Evolutionary conservation across 148 eudicot species (phyloP).

Genomic region (Drosera capensis): DNA sequence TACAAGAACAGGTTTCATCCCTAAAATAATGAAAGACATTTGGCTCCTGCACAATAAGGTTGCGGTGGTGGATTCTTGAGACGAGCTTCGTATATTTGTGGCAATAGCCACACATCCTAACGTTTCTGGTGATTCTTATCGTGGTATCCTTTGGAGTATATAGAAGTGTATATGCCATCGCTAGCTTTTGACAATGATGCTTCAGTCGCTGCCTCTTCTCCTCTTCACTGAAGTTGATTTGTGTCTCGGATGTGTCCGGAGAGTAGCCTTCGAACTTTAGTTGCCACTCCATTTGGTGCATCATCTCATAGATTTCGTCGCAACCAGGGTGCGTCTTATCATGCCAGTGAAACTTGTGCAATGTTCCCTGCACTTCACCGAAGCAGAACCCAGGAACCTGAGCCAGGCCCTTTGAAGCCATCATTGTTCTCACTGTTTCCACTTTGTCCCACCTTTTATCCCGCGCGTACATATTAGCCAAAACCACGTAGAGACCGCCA

Average conservation of each 20-base stretch:
- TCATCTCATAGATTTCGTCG: slow-evolving; percentile 37
- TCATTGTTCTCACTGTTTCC: slow-evolving; percentile 17
- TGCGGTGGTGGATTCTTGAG: slow-evolving; percentile 30
- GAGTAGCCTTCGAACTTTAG: slow-evolving; percentile 50
- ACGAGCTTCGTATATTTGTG: slow-evolving; percentile 42
- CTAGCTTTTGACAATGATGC: slow-evolving; percentile 49
- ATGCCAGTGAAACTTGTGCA: slow-evolving; percentile 37
- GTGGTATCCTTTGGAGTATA: slow-evolving; percentile 10
- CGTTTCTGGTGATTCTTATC: slow-evolving; percentile 52
- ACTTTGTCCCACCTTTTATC: slow-evolving; percentile 33
- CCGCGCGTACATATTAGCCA: slow-evolving; percentile 40
- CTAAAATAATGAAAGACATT: slow-evolving; percentile 49
- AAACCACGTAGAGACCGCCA: slow-evolving; percentile 32
- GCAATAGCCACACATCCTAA: slow-evolving; percentile 57
- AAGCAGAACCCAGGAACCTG: slow-evolving; percentile 31
- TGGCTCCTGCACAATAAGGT: slow-evolving; percentile 40
- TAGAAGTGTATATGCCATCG: slow-evolving; percentile 46
- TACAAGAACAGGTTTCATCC: slow-evolving; percentile 60
- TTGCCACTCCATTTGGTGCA: slow-evolving; percentile 69
- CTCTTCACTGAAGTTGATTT: slow-evolving; percentile 31
- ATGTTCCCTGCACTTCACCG: slow-evolving; percentile 29
- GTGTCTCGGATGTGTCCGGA: slow-evolving; percentile 31
- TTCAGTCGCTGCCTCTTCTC: slow-evolving; percentile 42
- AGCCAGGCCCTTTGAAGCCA: slow-evolving; percentile 18
- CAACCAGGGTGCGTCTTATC: slow-evolving; percentile 21